phyloP scores from a whole-genome alignment of 2,329 filamentous ascomycete species.

The Diplocarpon mali region DNA sequence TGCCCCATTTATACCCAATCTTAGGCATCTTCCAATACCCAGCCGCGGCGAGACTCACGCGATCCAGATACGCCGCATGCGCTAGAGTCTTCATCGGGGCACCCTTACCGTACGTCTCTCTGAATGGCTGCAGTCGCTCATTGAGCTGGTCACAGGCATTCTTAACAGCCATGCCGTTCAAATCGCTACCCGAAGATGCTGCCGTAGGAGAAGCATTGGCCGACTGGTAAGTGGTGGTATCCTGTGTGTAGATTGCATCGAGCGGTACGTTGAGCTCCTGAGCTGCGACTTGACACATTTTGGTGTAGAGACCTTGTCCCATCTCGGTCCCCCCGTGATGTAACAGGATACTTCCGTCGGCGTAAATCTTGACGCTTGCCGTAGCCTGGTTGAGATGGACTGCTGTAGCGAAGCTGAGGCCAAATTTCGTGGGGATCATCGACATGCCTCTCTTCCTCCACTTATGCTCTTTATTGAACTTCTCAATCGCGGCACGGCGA shows the following conservation, averaged over 20 bases:
- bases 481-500: conserved; percentile 54
- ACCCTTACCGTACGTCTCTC: conserved; percentile 63
- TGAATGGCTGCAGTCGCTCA: conserved; percentile 70
- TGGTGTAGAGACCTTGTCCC: conserved; percentile 88
- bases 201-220: conserved; percentile 87
- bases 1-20: conserved; percentile 86
- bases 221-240: conserved; percentile 89
- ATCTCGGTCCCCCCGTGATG: conserved; percentile 95
- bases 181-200: conserved; percentile 81
- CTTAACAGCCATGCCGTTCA: conserved; percentile 91
- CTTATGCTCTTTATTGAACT: conserved; percentile 74
- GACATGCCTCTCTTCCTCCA: conserved; percentile 79
- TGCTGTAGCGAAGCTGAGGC: conserved; percentile 81
- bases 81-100: conserved; percentile 81
- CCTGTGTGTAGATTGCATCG: conserved; percentile 74
- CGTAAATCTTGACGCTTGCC: conserved; percentile 89
- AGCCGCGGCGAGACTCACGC: conserved; percentile 85
- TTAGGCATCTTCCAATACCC: conserved; percentile 95
- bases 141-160: conserved; percentile 88
- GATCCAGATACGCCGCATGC: conserved; percentile 85
- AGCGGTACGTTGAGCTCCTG: conserved; percentile 74
- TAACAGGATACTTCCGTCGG: conserved; percentile 81
- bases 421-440: conserved; percentile 85
- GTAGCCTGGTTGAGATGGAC: conserved; percentile 92
- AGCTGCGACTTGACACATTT: conserved; percentile 88